Evolutionary conservation across 768 basidiomycete genomes (phyloP), one percentile per base, ranked within the genome.

Genomic region (Auricularia cornea): DNA sequence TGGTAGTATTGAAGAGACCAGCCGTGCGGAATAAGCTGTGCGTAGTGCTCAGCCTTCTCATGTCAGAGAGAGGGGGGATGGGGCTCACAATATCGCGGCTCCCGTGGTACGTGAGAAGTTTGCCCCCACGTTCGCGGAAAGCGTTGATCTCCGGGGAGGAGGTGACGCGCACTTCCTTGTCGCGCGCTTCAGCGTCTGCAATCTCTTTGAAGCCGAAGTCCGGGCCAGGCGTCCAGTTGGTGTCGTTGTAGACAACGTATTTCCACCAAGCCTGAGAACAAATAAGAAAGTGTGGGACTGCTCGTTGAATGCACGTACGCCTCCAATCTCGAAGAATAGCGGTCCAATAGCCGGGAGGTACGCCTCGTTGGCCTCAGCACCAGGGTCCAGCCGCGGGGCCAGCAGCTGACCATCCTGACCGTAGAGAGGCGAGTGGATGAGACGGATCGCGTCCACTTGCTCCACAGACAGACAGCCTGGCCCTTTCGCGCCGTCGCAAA

Each of bases 11-110:
- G 67, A n/a, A 72, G 63, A 3, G 69, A 68, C 60, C 71, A 71
- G 20, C 68, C 70, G 0, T 70, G 68, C 16, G 70, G 67, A 65
- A 75, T 75, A 41, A 73, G 68, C 66, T 75, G 69, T 40, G 8
- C 8, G 35, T 14, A 8, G 8, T 2, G 35, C n/a, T 38, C 16
- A 38, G 35, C 35, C 10, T 8, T 8, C 35, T 10, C n/a, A 10
- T 10, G 51, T 12, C 8, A 28, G 20, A 11, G n/a, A n/a, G n/a
- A n/a, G n/a, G n/a, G n/a, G n/a, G n/a, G n/a, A n/a, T n/a, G n/a
- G n/a, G n/a, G n/a, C 51, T 59, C 23, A 65, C 64, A 59, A 20
- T 59, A 61, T 52, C 54, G n/a, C 28, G n/a, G 20, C 12, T 52
- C n/a, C 72, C 71, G 60, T 69, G 70, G 60, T 68, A 71, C 26